Conservation (phyloP, 2,329 filamentous ascomycete genomes). For the Fonsecaea pedrosoi region DNA sequence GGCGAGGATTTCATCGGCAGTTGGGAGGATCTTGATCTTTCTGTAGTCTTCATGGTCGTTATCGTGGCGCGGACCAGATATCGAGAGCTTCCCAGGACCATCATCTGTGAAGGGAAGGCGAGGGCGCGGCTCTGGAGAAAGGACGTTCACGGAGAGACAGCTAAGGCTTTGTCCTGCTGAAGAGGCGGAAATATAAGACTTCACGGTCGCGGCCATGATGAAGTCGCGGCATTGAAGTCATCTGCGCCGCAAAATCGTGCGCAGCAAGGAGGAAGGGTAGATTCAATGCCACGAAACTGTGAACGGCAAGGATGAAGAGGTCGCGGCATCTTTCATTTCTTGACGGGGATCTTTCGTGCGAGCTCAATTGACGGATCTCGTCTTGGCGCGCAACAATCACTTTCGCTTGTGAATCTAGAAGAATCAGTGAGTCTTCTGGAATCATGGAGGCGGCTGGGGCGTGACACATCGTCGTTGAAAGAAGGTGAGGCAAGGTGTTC, state of each 20-base stretch:
- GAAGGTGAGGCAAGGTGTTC: neutral
- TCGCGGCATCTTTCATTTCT: neutral
- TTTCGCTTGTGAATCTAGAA: neutral
- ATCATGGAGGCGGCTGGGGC: neutral
- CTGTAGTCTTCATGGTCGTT: conserved; percentile 48
- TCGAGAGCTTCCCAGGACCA: conserved; percentile 41
- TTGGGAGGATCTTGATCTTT: conserved; percentile 48
- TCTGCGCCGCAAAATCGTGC: neutral
- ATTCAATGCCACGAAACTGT: neutral
- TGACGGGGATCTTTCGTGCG: neutral
- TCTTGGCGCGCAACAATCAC: neutral
- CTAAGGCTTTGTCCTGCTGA: neutral
- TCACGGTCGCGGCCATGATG: neutral
- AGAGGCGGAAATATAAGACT: neutral
- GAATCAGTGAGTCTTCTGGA: neutral
- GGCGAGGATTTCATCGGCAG: conserved; percentile 45
- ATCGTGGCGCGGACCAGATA: conserved; percentile 43
- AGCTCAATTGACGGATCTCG: neutral
- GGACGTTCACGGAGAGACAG: conserved; percentile 4
- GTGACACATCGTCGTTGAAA: neutral
- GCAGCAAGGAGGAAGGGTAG: neutral
- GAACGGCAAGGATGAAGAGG: neutral
- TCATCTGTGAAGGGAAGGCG: conserved; percentile 34
- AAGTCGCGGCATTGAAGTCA: neutral
- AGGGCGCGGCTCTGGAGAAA: conserved; percentile 27